A percentile compares a stretch with the other conserved stretches of the same genome.
phyloP scores from a whole-genome alignment of 371 early-diverging fungal genomes.

The Capillidium rhysosporum region DNA sequence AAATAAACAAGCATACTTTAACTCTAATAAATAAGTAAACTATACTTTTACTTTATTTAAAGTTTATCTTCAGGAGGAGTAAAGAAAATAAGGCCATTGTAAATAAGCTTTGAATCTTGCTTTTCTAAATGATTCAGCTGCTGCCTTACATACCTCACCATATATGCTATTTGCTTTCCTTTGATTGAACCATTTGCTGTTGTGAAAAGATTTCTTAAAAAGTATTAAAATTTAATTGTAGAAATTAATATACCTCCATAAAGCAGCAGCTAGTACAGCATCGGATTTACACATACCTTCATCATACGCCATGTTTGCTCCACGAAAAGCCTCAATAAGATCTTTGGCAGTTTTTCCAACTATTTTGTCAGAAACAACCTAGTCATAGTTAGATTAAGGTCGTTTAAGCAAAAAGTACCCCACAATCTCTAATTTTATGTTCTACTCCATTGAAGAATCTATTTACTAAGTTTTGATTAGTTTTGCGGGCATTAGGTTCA shows the following conservation, averaged over 20 bases:
- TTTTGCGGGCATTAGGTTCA: constrained; percentile 43
- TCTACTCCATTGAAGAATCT: constrained; percentile 80
- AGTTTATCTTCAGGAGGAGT: background rate
- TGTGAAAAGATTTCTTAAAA: constrained; percentile 2
- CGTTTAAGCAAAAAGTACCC: constrained; percentile 13
- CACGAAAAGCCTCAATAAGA: constrained; percentile 66
- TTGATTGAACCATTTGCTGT: background rate
- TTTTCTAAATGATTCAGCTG: constrained; percentile 1
- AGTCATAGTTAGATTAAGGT: background rate
- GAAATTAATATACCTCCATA: constrained; percentile 49
- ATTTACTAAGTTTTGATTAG: constrained; percentile 74
- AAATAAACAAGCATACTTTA: too few species aligned
- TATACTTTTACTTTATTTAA: background rate
- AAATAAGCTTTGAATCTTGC: background rate
- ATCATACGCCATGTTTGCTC: constrained; percentile 79
- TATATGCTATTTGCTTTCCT: background rate
- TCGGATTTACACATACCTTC: constrained; percentile 83
- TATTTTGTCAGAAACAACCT: constrained; percentile 45
- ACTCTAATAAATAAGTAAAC: too few species aligned
- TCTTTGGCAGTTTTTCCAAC: constrained; percentile 57
- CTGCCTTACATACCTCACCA: constrained; percentile 3
- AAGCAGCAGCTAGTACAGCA: constrained; percentile 74
- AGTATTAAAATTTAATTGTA: background rate
- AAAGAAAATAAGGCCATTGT: constrained; percentile 3
- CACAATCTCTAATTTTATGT: constrained; percentile 41